Percentiles rank a stretch among this genome's conserved stretches.
These are phyloP conservation scores for Spiraea crenata DNA, from an alignment of 331 rosid species.

Conservation along the genomic window DNA sequence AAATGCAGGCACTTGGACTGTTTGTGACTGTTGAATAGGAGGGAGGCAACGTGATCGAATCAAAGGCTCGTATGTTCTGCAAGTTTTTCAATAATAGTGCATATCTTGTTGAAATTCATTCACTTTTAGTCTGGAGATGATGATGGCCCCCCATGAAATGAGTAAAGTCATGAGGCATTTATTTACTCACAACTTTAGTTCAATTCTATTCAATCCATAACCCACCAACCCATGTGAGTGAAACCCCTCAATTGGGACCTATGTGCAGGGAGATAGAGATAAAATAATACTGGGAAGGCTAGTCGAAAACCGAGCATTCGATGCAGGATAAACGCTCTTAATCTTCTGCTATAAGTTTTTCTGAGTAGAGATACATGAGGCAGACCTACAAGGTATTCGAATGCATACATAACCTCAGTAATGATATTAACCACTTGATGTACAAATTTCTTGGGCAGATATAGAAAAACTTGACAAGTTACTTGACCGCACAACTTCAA, in stretches of 20 bases:
- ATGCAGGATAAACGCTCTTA: too few species aligned
- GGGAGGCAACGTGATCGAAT: constrained; percentile 15
- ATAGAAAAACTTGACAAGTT: too few species aligned
- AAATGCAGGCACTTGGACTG: constrained; percentile 25
- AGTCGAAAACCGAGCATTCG: too few species aligned
- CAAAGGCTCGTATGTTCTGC: constrained; percentile 1
- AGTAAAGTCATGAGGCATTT: neutral
- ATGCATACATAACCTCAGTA: too few species aligned
- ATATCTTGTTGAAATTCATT: neutral
- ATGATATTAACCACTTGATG: too few species aligned
- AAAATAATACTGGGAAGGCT: too few species aligned
- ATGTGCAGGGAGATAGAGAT: neutral
- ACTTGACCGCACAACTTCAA: too few species aligned
- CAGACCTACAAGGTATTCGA: too few species aligned
- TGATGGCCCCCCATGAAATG: neutral
- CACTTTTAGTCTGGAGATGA: neutral
- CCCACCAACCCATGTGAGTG: constrained; percentile 19
- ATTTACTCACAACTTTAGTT: constrained; percentile 1
- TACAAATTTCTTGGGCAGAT: too few species aligned
- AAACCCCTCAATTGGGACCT: neutral
- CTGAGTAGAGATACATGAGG: too few species aligned
- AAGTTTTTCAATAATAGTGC: constrained; percentile 18
- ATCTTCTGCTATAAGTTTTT: too few species aligned
- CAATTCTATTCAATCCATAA: neutral
- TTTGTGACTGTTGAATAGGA: neutral